Base-by-base conservation (phyloP, 169 alveolate genomes). In the Plasmodium inui region DNA sequence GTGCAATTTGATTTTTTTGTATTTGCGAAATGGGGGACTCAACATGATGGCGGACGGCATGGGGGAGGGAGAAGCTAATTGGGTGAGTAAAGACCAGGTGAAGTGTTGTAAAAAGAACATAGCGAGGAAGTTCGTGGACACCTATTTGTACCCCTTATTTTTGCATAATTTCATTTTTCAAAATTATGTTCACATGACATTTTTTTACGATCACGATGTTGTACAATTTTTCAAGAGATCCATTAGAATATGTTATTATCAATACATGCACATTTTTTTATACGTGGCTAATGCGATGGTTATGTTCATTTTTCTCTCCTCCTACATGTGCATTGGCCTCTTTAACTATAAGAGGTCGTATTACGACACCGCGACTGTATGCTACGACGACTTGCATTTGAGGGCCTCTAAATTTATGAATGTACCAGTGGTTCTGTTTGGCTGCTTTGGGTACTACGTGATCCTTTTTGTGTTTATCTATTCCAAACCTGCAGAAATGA, bases 321-420 rank as follows among this genome's bases (percentile, higher is more conserved):
- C 92, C 55, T 81, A 91, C 76, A 82, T 91, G 74, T 91, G 95
- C 83, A 91, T 91, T 17, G 91, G 85, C 32, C 37, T 91, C 32
- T 91, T 91, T 82, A 71, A 67, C 55, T 81, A 81, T 37, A 81
- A 76, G 57, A 81, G 30, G 57, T 81, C 92, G 6, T 91, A 91
- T 82, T 91, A 91, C 55, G 95, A 91, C 57, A 46, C 95, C 14
- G 9, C 74, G 8, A 82, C 92, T 19, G 12, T 91, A 3, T 91
- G 95, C 44, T 81, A 71, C 41, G 73, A 91, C 39, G 30, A 81
- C 17, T 50, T 32, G 17, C 86, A 91, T 26, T 44, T 71, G 22
- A 46, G 41, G 30, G 30, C 83, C 22, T n/a, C 82, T 71, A 91
- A 74, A 71, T 80, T 41, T 70, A 71, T 91, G 83, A 76, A 46